Base-by-base conservation (phyloP, 1,139 yeast genomes). In the Suhomyces panamericanus region DNA sequence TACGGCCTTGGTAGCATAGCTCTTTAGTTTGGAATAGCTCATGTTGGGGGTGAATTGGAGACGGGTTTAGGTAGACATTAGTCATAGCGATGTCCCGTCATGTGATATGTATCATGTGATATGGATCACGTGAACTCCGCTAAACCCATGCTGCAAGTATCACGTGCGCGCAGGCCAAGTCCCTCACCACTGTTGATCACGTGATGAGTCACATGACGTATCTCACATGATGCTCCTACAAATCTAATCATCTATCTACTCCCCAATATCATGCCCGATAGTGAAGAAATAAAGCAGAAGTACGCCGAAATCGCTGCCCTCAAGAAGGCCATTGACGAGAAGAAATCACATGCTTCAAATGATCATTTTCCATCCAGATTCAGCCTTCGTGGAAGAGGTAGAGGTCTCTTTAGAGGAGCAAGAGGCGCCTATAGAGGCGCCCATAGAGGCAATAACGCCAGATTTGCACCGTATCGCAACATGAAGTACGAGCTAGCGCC, bases 221-320 rank as follows among this genome's bases (percentile, higher is more conserved):
- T n/a, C n/a, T n/a, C n/a, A n/a, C n/a, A n/a, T n/a, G n/a, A n/a
- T n/a, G n/a, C n/a, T n/a, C n/a, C n/a, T n/a, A n/a, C n/a, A n/a
- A n/a, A n/a, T 24, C 12, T 24, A 3, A 3, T 24, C 12, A 9
- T 24, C 12, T 24, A 24, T 6, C 10, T 24, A 3, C 27, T 9
- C 4, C n/a, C 6, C 29, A 10, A 4, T 26, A 26, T 26, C 12
- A 41, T 38, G 43, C 31, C 41, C 22, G 54, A 51, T 37, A 48
- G 50, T 32, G 52, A 58, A 11, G 62, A 56, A 13, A 44, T 66
- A 15, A 63, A 57, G 47, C 60, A 58, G 13, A 63, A 63, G 48
- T 65, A 64, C 45, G 67, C 70, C 2, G 73, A 68, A 48, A 64
- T 68, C 12, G 70, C 72, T 4, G 60, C 59, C 6, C 52, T 68